phyloP scores from a whole-genome alignment of 257 asterid species.

The Osmanthus fragrans region DNA sequence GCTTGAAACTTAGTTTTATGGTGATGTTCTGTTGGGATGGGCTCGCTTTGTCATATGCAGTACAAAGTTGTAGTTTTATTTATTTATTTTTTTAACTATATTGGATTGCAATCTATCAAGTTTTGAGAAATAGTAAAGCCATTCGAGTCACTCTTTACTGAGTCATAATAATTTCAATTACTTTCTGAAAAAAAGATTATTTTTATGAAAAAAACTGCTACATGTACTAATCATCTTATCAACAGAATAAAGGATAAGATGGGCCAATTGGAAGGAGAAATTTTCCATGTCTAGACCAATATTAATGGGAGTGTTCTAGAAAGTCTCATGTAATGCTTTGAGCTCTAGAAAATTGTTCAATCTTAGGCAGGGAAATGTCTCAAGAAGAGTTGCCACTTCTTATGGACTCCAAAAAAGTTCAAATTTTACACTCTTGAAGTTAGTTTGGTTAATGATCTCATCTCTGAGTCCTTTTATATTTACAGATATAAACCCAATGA shows the following conservation, averaged over 20 bases:
- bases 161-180: conserved; percentile 4
- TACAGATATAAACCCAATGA: conserved; percentile 96
- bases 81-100: neutral
- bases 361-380: neutral
- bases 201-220: neutral
- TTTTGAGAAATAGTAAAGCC: neutral
- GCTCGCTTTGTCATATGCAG: neutral
- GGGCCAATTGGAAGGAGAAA: conserved; percentile 8
- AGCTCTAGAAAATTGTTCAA: neutral
- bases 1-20: neutral
- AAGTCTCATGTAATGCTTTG: neutral
- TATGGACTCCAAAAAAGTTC: conserved; percentile 12
- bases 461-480: conserved; percentile 18
- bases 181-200: neutral
- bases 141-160: neutral
- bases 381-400: neutral
- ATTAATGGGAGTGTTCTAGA: neutral
- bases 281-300: conserved; percentile 12
- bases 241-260: neutral
- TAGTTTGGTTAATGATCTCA: conserved; percentile 26
- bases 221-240: neutral
- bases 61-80: neutral
- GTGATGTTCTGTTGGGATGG: neutral
- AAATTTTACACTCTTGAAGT: conserved; percentile 15
- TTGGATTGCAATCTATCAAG: neutral